These are phyloP conservation scores for Scedosporium apiospermum DNA, from an alignment of 2,329 filamentous ascomycete genomes.

Conservation along the genomic window DNA sequence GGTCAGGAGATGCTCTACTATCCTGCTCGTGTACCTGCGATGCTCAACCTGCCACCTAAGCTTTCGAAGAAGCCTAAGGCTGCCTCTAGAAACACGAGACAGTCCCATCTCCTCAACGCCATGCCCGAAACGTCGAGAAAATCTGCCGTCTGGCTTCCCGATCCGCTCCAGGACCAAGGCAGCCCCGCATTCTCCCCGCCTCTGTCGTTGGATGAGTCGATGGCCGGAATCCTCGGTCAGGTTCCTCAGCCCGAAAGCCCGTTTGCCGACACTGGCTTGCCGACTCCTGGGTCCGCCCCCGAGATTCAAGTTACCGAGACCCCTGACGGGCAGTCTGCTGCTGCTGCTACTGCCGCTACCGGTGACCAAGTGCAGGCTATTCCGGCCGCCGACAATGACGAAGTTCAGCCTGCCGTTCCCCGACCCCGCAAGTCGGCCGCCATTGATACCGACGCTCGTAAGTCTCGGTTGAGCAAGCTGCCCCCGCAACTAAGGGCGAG, in stretches of 20 bases:
- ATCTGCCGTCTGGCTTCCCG: conserved; percentile 31
- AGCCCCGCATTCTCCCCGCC: conserved; percentile 20
- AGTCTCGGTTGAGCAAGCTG: conserved; percentile 34
- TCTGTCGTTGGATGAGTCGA: neutral
- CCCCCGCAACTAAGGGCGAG: conserved; percentile 85
- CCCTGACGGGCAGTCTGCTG: no score
- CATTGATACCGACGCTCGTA: conserved; percentile 24
- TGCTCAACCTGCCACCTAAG: conserved; percentile 85
- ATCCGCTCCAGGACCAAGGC: conserved; percentile 29
- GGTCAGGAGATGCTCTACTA: conserved; percentile 87
- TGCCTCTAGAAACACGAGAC: conserved; percentile 56
- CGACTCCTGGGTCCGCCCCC: neutral
- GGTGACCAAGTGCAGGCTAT: neutral
- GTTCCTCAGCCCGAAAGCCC: neutral
- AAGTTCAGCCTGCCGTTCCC: conserved; percentile 4
- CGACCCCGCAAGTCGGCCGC: conserved; percentile 1
- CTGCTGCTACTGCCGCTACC: neutral
- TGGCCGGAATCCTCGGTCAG: neutral
- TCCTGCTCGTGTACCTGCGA: conserved; percentile 84
- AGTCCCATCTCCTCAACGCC: conserved; percentile 61
- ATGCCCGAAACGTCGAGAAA: conserved; percentile 28
- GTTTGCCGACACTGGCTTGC: neutral
- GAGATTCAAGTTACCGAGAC: conserved; percentile 2
- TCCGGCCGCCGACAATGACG: neutral
- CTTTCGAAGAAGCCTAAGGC: conserved; percentile 65